A percentile compares a stretch with the other conserved stretches of the same genome.
These are phyloP conservation scores for Globisporangium emineosum DNA, from an alignment of 352 stramenopile species.

Conservation along the genomic window DNA sequence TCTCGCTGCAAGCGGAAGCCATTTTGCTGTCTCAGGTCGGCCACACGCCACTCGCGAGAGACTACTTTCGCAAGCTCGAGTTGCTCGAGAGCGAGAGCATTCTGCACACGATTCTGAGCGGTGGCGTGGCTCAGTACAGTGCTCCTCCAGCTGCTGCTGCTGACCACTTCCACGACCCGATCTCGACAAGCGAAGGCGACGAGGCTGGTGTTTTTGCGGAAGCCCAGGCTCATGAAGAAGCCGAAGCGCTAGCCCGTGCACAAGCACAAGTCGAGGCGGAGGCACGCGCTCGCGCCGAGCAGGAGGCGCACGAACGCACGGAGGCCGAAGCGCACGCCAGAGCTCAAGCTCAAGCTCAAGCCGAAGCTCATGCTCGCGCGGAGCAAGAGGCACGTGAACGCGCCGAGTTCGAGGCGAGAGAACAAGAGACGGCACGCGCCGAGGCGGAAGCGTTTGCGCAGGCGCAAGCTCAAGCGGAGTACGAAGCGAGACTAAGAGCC, in stretches of 20 bases:
- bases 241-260: neutral
- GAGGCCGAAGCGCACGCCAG: slow-evolving; percentile 23
- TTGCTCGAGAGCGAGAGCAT: slow-evolving; percentile 66
- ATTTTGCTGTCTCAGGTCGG: slow-evolving; percentile 59
- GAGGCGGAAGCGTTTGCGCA: slow-evolving; percentile 14
- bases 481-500: slow-evolving; percentile 23
- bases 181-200: neutral
- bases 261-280: slow-evolving; percentile 9
- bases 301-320: slow-evolving; percentile 24
- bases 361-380: slow-evolving; percentile 25
- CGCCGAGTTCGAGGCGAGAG: neutral
- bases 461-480: slow-evolving; percentile 25
- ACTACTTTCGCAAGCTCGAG: slow-evolving; percentile 74
- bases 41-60: neutral
- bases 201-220: neutral
- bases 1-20: slow-evolving; percentile 93
- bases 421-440: slow-evolving; percentile 14
- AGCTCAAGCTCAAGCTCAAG: slow-evolving; percentile 30
- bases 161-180: slow-evolving; percentile 7
- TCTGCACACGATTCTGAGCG: slow-evolving; percentile 39
- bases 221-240: neutral
- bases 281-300: slow-evolving; percentile 14
- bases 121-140: slow-evolving; percentile 4
- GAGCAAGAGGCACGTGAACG: slow-evolving; percentile 24
- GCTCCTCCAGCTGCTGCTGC: neutral